Conservation (phyloP, 495 filamentous ascomycete genomes). For the Talaromyces nanjingensis region DNA sequence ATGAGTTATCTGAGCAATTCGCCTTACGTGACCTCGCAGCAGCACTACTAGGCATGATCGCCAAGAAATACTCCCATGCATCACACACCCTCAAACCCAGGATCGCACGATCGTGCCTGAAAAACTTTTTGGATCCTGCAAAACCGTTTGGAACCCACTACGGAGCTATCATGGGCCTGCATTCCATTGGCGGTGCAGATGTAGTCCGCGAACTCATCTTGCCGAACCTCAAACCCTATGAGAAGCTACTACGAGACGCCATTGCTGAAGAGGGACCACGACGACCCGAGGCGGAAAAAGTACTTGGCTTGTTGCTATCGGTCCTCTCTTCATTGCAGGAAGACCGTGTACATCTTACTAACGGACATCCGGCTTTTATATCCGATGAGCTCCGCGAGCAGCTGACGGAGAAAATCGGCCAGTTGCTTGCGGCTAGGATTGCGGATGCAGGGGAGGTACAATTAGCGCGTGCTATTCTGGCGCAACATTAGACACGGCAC, state of each 20-base stretch:
- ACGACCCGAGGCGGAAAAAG: constrained; percentile 53
- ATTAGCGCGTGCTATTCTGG: constrained; percentile 30
- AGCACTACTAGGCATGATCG: constrained; percentile 65
- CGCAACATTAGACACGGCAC: constrained; percentile 7
- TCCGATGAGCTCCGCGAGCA: constrained; percentile 46
- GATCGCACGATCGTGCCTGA: constrained; percentile 84
- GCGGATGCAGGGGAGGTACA: constrained; percentile 39
- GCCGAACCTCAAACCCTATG: constrained; percentile 73
- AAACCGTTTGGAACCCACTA: constrained; percentile 77
- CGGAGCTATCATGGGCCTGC: constrained; percentile 74
- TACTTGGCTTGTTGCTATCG: constrained; percentile 54
- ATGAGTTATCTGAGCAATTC: constrained; percentile 57
- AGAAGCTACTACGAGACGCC: constrained; percentile 63
- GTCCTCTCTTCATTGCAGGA: constrained; percentile 46
- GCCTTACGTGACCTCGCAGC: constrained; percentile 78
- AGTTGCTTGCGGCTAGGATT: constrained; percentile 46
- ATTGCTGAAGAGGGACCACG: constrained; percentile 45
- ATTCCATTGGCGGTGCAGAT: constrained; percentile 67
- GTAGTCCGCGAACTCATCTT: constrained; percentile 73
- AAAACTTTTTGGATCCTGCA: constrained; percentile 77
- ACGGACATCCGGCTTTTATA: constrained; percentile 39
- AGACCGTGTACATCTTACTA: constrained; percentile 26
- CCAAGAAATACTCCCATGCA: constrained; percentile 63
- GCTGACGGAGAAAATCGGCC: constrained; percentile 54
- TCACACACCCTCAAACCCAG: constrained; percentile 76